These are phyloP conservation scores for Cutaneotrichosporon curvatum DNA, from an alignment of 1,284 basidiomycete genomes.

Conservation along the genomic window DNA sequence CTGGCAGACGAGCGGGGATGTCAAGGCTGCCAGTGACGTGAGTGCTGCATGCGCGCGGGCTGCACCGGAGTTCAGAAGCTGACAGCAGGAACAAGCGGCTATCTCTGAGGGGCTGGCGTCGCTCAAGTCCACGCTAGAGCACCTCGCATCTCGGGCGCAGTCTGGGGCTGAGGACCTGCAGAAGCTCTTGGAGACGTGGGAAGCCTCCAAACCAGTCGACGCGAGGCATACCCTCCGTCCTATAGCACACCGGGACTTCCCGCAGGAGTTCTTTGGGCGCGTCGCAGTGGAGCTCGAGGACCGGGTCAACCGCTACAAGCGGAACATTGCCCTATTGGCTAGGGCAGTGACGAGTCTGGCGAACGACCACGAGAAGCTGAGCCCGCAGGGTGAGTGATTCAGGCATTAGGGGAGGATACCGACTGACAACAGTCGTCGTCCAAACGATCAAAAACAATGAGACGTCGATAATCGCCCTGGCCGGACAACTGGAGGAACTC, in stretches of 20 bases:
- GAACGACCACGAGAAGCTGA: conserved; percentile 25
- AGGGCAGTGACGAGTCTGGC: conserved; percentile 30
- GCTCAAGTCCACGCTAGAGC: conserved; percentile 23
- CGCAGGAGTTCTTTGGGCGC: conserved; percentile 35
- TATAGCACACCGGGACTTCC: conserved; percentile 37
- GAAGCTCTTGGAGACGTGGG: conserved; percentile 37
- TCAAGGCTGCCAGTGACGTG: conserved; percentile 36
- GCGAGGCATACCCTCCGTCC: conserved; percentile 28
- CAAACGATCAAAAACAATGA: conserved; percentile 43
- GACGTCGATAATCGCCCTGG: conserved; percentile 33
- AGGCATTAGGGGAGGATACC: too few species aligned
- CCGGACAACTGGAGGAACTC: conserved; percentile 34
- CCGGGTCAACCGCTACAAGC: conserved; percentile 33
- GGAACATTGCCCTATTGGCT: conserved; percentile 34
- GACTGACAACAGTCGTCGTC: conserved; percentile 24
- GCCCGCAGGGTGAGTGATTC: conserved; percentile 34
- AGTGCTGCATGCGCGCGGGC: conserved; percentile 5
- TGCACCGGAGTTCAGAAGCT: background rate
- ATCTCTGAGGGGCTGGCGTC: conserved; percentile 30
- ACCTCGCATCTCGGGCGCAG: conserved; percentile 25
- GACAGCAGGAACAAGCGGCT: conserved; percentile 28
- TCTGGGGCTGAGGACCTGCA: conserved; percentile 31
- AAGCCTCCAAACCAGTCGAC: conserved; percentile 33
- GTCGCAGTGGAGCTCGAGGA: conserved; percentile 31
- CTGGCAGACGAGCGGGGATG: conserved; percentile 34